These are phyloP conservation scores for Chrysanthemum makinoi DNA, from an alignment of 129 eudicot species.

Conservation along the genomic window DNA sequence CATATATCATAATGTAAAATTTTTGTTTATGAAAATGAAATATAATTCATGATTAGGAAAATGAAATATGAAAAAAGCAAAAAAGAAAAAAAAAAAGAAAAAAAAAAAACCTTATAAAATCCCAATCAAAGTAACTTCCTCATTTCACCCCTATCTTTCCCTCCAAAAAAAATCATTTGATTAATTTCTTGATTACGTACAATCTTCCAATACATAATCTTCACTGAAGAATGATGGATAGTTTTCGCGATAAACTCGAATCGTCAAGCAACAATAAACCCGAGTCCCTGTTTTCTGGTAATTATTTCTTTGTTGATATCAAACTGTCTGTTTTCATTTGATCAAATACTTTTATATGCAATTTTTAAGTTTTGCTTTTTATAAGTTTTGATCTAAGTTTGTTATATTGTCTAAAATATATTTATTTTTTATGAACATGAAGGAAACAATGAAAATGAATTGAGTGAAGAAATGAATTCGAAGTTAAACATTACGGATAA, in stretches of 20 bases:
- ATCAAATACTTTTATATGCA: not conserved
- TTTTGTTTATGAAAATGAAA: too few species aligned
- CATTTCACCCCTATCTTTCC: constrained; percentile 21
- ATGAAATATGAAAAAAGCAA: too few species aligned
- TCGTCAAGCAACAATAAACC: not conserved
- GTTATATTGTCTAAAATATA: not conserved
- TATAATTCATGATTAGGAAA: too few species aligned
- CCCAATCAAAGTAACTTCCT: constrained; percentile 1
- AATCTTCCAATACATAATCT: not conserved
- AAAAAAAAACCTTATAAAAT: not conserved
- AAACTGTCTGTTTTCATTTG: too few species aligned
- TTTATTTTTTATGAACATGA: not conserved
- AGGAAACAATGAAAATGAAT: constrained; percentile 42
- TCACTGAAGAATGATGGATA: constrained; percentile 21
- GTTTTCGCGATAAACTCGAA: not conserved
- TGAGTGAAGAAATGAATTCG: constrained; percentile 22
- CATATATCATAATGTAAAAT: too few species aligned
- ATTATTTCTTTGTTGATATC: not conserved
- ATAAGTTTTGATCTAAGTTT: not conserved
- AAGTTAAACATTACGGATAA: constrained; percentile 13
- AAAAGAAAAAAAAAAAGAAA: not conserved
- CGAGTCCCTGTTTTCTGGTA: constrained; percentile 4
- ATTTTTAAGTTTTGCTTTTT: not conserved
- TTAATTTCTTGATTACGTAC: not conserved
- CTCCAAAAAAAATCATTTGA: not conserved